Base-by-base conservation (phyloP, 352 stramenopile genomes). In the Phytophthora pinifolia region DNA sequence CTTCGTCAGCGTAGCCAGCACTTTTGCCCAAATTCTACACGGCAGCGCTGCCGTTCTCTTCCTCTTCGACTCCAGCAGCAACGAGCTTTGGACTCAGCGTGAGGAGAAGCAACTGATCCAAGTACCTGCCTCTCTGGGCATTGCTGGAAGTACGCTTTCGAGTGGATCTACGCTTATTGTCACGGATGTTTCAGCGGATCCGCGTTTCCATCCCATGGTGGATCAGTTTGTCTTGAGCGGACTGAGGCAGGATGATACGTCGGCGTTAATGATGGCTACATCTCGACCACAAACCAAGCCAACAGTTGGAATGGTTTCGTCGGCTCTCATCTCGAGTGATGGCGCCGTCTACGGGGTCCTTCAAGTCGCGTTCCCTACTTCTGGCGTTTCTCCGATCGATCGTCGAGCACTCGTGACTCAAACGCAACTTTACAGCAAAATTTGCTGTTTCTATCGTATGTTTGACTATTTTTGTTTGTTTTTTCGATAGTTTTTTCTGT, bases 41-140 rank as follows among this genome's bases (percentile, higher is more conserved):
- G 69, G 69, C 6, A 72, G 66, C 17, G 15, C 56, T 68, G 78
- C 74, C 12, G 59, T 83, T 34, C 56, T 91, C 20, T 88, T 87
- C 41, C 47, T 91, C 0, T 59, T 89, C 14, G 79, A 91, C 25
- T 70, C 81, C 15, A 70, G 64, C 7, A 75, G 50, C 22, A 86
- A 89, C 17, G 72, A 91, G 30, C 59, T 91, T 2, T 91, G 81
- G 81, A 86, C 76, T 8, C 72, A 83, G 46, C 69, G 67, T 9
- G 70, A 83, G 25, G 66, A 67, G 37, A 68, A 55, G 22, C 75
- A 67, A 31, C 54, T 66, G 4, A 65, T 76, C n/a, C 74, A 86
- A 54, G 69, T 82, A 0, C 71, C 81, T 6, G 75, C 69, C 3
- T 73, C 72, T 20, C 53, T 89, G 1, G 81, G 81, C 0, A 83